Evolutionary conservation across 345 rosid species (phyloP).

Genomic region (Trapa bicornis): DNA sequence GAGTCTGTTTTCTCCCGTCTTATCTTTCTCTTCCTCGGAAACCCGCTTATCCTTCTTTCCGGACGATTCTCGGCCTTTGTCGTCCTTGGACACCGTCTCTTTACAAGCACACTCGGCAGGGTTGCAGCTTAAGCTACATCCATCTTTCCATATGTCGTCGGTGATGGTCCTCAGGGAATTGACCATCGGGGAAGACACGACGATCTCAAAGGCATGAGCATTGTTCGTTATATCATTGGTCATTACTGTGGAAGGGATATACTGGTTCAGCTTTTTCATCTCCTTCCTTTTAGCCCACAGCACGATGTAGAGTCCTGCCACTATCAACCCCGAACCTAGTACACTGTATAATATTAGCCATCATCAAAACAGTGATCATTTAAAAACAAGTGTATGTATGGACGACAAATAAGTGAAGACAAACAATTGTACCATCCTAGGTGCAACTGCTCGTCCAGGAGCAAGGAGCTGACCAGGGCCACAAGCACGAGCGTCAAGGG

Average conservation of each 20-base stretch:
- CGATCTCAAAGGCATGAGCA: neutral
- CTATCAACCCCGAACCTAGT: constrained; percentile 15
- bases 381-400: too few species aligned
- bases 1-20: neutral
- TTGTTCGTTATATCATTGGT: neutral
- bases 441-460: constrained; percentile 22
- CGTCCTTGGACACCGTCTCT: neutral
- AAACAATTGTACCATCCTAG: constrained; percentile 20
- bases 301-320: constrained; percentile 16
- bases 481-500: constrained; percentile 22
- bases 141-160: neutral
- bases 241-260: neutral
- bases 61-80: neutral
- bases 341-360: constrained; percentile 8
- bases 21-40: neutral
- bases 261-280: neutral
- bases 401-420: neutral
- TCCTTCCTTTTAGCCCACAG: constrained; percentile 17
- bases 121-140: neutral
- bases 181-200: neutral
- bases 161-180: neutral
- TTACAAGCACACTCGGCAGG: neutral
- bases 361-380: too few species aligned
- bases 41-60: neutral
- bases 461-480: constrained; percentile 12